A percentile compares a stretch with the other conserved stretches of the same genome.
Evolutionary conservation across 257 asterid genomes (phyloP).

Genomic region (Lithospermum erythrorhizon): DNA sequence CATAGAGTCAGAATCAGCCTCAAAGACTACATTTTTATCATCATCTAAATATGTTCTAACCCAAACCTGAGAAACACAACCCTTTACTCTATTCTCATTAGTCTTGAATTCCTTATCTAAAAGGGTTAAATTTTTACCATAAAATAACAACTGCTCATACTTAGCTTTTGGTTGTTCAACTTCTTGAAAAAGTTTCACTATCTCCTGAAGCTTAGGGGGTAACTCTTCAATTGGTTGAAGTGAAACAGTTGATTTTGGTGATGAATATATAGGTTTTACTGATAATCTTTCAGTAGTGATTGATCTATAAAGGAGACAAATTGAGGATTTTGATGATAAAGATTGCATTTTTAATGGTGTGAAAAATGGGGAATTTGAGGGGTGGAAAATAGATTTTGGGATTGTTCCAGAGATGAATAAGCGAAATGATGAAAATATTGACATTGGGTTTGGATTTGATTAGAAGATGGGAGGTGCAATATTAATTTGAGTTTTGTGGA

Average conservation of each 20-base stretch:
- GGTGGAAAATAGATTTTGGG: constrained; percentile 27
- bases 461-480: no score
- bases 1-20: constrained; percentile 45
- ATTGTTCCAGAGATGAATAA: neutral
- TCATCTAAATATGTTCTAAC: neutral
- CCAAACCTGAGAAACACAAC: constrained; percentile 40
- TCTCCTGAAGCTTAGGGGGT: constrained; percentile 74
- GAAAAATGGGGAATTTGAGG: constrained; percentile 16
- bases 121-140: constrained; percentile 52
- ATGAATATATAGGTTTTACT: constrained; percentile 22
- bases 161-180: constrained; percentile 61
- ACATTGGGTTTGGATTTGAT: constrained; percentile 33
- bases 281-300: constrained; percentile 37
- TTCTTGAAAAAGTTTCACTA: constrained; percentile 51
- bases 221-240: constrained; percentile 58
- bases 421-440: constrained; percentile 28
- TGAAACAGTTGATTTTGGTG: constrained; percentile 29
- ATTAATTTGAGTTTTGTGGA: no score
- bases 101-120: constrained; percentile 44
- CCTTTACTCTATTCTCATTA: constrained; percentile 53
- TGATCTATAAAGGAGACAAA: constrained; percentile 21
- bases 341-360: constrained; percentile 22
- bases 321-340: constrained; percentile 19
- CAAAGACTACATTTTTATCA: neutral
- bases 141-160: constrained; percentile 60